A percentile compares a stretch with the other conserved stretches of the same genome.
These are phyloP conservation scores for Solanum bulbocastanum DNA, from an alignment of 257 asterid genomes.

Conservation along the genomic window DNA sequence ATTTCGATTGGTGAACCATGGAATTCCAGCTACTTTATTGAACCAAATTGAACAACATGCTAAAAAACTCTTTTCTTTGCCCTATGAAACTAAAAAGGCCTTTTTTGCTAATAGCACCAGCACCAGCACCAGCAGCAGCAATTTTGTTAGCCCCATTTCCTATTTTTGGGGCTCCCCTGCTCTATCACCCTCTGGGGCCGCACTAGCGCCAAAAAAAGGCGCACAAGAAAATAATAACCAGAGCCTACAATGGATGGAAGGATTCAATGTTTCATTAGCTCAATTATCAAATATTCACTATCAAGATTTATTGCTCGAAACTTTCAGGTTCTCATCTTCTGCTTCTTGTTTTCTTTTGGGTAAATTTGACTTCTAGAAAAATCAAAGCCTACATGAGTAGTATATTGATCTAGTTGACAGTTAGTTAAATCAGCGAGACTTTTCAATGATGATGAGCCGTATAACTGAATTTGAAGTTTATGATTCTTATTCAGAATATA, in stretches of 20 bases:
- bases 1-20: constrained; percentile 77
- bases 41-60: constrained; percentile 36
- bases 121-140: background rate
- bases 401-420: constrained; percentile 9
- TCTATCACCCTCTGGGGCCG: constrained; percentile 21
- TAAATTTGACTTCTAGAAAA: background rate
- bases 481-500: background rate
- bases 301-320: constrained; percentile 37
- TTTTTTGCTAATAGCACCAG: background rate
- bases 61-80: constrained; percentile 23
- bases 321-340: constrained; percentile 41
- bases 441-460: background rate
- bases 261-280: constrained; percentile 42
- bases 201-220: constrained; percentile 18
- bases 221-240: background rate
- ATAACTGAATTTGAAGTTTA: background rate
- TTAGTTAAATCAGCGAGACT: constrained; percentile 16
- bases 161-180: constrained; percentile 90
- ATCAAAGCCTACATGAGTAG: background rate
- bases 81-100: constrained; percentile 45
- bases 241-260: constrained; percentile 66
- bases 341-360: background rate
- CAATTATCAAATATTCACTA: constrained; percentile 14
- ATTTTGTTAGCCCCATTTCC: constrained; percentile 16
- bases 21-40: constrained; percentile 39